Conservation (phyloP, 2,329 filamentous ascomycete genomes). For the Ascocoryne sarcoides region DNA sequence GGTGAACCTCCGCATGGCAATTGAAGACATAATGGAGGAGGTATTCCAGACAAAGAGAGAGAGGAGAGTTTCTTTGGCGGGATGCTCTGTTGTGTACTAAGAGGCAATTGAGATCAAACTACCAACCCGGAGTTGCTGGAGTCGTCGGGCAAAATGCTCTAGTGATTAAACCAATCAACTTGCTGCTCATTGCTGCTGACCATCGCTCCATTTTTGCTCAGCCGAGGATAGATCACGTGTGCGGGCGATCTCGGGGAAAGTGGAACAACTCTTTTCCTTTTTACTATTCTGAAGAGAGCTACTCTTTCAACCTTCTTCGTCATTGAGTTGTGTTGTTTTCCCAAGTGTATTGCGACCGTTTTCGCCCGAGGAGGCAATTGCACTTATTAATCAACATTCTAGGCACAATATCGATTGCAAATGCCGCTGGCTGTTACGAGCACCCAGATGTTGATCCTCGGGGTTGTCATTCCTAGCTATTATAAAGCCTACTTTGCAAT, state of each 20-base stretch:
- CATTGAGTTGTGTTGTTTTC: too few species aligned
- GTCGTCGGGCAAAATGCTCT: constrained; percentile 15
- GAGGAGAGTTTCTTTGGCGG: constrained; percentile 10
- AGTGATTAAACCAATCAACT: constrained; percentile 15
- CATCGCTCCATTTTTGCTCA: constrained; percentile 1
- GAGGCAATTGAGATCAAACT: constrained; percentile 11
- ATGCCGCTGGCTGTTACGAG: too few species aligned
- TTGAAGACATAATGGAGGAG: constrained; percentile 48
- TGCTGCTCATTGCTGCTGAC: constrained; percentile 9
- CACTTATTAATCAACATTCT: too few species aligned
- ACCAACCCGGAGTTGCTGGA: constrained; percentile 6
- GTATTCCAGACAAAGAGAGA: constrained; percentile 9
- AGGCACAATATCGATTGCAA: too few species aligned
- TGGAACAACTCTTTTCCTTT: too few species aligned
- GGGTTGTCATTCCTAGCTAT: too few species aligned
- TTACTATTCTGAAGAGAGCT: too few species aligned
- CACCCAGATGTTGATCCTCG: too few species aligned
- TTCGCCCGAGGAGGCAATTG: too few species aligned
- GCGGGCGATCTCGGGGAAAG: background rate
- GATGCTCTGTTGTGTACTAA: constrained; percentile 4
- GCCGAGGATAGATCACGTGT: constrained; percentile 1
- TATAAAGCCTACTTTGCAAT: too few species aligned
- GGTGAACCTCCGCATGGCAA: constrained; percentile 54
- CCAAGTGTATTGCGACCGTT: too few species aligned
- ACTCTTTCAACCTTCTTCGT: too few species aligned